A percentile compares a stretch with the other conserved stretches of the same genome.
These are phyloP conservation scores for Neofusicoccum parvum DNA, from an alignment of 2,329 filamentous ascomycete genomes.

Conservation along the genomic window DNA sequence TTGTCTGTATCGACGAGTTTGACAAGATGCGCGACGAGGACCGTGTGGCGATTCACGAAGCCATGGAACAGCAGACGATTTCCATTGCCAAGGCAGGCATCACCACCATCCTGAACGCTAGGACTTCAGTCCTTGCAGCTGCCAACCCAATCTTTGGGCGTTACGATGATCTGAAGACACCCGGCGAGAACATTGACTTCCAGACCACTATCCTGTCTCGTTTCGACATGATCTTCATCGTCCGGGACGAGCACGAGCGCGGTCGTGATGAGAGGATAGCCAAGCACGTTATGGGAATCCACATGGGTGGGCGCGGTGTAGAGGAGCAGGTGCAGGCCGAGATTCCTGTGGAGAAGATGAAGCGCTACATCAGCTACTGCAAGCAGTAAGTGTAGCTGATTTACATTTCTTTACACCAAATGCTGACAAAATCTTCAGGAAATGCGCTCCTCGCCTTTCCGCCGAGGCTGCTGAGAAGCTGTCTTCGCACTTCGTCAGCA, in stretches of 20 bases:
- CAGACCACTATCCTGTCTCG: slow-evolving; percentile 96
- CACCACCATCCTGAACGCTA: slow-evolving; percentile 93
- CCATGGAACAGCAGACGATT: slow-evolving; percentile 99
- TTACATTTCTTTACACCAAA: not conserved
- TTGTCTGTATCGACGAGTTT: slow-evolving; percentile 94
- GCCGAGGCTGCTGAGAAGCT: slow-evolving; percentile 92
- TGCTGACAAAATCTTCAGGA: slow-evolving; percentile 55
- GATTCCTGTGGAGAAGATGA: slow-evolving; percentile 95
- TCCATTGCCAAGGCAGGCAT: slow-evolving; percentile 99
- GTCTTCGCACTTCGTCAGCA: slow-evolving; percentile 95
- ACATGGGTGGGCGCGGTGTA: slow-evolving; percentile 84
- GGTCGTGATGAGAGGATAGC: slow-evolving; percentile 91
- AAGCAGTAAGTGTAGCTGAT: slow-evolving; percentile 69
- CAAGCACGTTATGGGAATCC: slow-evolving; percentile 94
- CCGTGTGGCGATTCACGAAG: slow-evolving; percentile 96
- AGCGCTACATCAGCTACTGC: slow-evolving; percentile 95
- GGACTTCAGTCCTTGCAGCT: slow-evolving; percentile 91
- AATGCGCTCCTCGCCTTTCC: slow-evolving; percentile 88
- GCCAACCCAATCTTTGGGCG: slow-evolving; percentile 97
- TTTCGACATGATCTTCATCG: slow-evolving; percentile 99
- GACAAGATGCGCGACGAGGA: slow-evolving; percentile 99
- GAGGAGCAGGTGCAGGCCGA: slow-evolving; percentile 85
- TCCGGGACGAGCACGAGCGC: slow-evolving; percentile 90
- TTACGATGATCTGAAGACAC: slow-evolving; percentile 97
- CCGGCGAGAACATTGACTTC: slow-evolving; percentile 98